phyloP scores from a whole-genome alignment of 73 alveolate species.

The Effrenium voratum region DNA sequence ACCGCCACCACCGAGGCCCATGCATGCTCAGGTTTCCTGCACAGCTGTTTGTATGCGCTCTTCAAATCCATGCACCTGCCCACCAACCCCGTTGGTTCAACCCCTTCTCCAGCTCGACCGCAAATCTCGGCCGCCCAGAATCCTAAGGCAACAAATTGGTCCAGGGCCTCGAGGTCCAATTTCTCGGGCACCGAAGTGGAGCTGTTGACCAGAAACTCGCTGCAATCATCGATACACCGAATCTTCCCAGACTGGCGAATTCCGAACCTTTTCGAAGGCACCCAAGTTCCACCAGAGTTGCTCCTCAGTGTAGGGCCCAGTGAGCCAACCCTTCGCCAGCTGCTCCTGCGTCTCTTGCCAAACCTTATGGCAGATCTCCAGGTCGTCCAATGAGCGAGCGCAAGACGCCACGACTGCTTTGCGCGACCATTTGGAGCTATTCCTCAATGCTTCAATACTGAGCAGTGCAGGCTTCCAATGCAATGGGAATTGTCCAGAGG shows the following conservation, averaged over 20 bases:
- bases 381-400: background rate
- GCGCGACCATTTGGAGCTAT: background rate
- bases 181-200: too few relatives aligned
- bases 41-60: background rate
- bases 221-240: too few relatives aligned
- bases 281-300: background rate
- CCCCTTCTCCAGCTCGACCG: too few relatives aligned
- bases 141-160: too few relatives aligned
- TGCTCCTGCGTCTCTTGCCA: background rate
- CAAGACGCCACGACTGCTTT: background rate
- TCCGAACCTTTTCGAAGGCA: slow-evolving; percentile 4
- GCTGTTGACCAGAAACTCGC: too few relatives aligned
- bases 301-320: background rate
- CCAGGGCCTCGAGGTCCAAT: too few relatives aligned
- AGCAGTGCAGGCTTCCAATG: background rate
- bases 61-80: background rate
- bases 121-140: too few relatives aligned
- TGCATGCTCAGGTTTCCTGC: background rate
- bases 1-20: background rate
- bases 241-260: too few relatives aligned
- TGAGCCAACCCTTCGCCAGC: background rate
- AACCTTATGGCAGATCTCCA: background rate
- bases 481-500: background rate
- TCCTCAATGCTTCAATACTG: background rate
- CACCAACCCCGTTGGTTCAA: too few relatives aligned